Evolutionary conservation across 176 grass and related monocot genomes (phyloP), one percentile per base, ranked within the genome.

Genomic region (Aegilops longissima): DNA sequence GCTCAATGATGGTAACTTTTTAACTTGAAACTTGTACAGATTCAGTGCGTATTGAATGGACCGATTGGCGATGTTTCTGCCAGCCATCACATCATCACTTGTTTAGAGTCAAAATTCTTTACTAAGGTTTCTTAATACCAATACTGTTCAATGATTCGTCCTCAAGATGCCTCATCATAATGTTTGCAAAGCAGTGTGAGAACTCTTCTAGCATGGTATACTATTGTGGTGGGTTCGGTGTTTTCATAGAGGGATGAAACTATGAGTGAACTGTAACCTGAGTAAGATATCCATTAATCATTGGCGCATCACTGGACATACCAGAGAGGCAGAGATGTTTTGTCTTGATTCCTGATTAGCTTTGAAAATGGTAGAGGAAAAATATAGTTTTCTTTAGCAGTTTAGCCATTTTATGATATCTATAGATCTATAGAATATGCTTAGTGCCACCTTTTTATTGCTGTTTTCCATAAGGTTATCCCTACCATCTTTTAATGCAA

Each of bases 1-100:
- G 82, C 97, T 94, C 71, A 99, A 94, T 92, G 97, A 99, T 54
- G 97, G 97, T 96, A 94, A 86, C n/a, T 66, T 80, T 31, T 31
- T 1, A 63, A 71, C 68, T 81, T 76, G 3, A 10, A 80, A 2
- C 68, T 76, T 18, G 7, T 24, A 3, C 23, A 31, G 4, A 82
- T 62, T 56, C 17, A 39, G 17, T 74, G 21, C 54, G 11, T 80
- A 29, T 66, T 63, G 34, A 73, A 66, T 72, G 31, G 18, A 23
- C 52, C 52, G 65, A 72, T 80, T 54, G 16, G 17, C 7, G 21
- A n/a, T 73, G 75, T 61, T 64, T 78, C 25, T 61, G 30, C 51
- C 65, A 54, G 11, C 23, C 31, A 54, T 49, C 66, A 51, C 61
- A 78, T 73, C 12, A 12, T 74, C 10, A 45, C 33, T 79, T 79